A percentile compares a stretch with the other conserved stretches of the same genome.
These are phyloP conservation scores for Cryptosporidium felis DNA, from an alignment of 169 alveolate genomes.

Conservation along the genomic window DNA sequence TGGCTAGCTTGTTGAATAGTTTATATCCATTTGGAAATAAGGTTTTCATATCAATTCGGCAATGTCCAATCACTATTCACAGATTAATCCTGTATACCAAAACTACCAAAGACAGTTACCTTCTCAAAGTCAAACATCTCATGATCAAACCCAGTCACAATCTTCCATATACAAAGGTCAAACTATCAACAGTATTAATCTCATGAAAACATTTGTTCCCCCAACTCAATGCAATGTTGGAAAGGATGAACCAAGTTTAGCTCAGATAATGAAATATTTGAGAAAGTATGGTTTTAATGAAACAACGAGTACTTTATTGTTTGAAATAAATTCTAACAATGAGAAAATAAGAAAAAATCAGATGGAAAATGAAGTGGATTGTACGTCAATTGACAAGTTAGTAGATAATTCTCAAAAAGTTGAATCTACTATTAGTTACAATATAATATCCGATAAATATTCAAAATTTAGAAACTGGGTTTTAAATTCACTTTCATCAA, in stretches of 20 bases:
- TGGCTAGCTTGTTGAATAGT: too few relatives aligned
- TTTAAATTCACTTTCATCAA: slow-evolving; percentile 9
- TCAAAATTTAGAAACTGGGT: slow-evolving; percentile 60
- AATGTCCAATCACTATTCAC: slow-evolving; percentile 32
- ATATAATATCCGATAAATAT: slow-evolving; percentile 1
- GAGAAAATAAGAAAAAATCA: background rate
- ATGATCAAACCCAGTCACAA: slow-evolving; percentile 1
- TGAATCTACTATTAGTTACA: background rate
- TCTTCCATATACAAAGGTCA: slow-evolving; percentile 8
- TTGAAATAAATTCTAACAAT: slow-evolving; percentile 2
- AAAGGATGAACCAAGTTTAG: background rate
- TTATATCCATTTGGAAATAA: too few relatives aligned
- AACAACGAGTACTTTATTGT: slow-evolving; percentile 10
- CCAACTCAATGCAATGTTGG: slow-evolving; percentile 26
- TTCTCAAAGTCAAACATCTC: slow-evolving; percentile 4
- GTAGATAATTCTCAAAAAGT: background rate
- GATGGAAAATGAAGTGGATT: background rate
- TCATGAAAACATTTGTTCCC: slow-evolving; percentile 13
- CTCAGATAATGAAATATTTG: slow-evolving; percentile 21
- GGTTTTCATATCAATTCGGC: too few relatives aligned
- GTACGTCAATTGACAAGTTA: background rate
- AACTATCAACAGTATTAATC: background rate
- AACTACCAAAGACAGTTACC: slow-evolving; percentile 22
- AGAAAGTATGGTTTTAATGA: slow-evolving; percentile 37
- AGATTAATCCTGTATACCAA: background rate